Percentiles rank a stretch among this genome's conserved stretches.
phyloP scores from a whole-genome alignment of 2,329 filamentous ascomycete genomes.

The Westerdykella ornata region DNA sequence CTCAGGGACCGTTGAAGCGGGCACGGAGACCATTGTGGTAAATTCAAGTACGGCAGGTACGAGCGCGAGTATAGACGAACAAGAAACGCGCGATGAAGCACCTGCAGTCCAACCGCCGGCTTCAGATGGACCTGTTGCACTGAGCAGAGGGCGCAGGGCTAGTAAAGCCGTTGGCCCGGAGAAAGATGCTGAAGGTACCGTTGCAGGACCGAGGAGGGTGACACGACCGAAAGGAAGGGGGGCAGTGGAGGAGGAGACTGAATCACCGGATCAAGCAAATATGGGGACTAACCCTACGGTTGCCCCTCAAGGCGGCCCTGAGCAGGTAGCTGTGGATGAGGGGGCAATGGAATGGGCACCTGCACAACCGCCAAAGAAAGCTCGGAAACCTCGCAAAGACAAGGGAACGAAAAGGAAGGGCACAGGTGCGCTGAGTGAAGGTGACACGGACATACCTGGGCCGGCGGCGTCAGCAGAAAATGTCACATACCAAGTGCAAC shows the following conservation, averaged over 20 bases:
- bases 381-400: constrained; percentile 24
- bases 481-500: neutral
- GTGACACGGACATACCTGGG: constrained; percentile 7
- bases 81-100: too few relatives aligned
- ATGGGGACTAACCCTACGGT: too few relatives aligned
- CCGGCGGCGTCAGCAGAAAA: constrained; percentile 5
- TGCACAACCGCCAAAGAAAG: constrained; percentile 17
- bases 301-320: too few relatives aligned
- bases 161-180: neutral
- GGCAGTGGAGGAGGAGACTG: too few relatives aligned
- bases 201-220: neutral
- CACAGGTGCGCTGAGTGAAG: constrained; percentile 1
- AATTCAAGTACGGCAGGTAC: too few relatives aligned
- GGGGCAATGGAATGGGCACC: constrained; percentile 2
- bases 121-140: too few relatives aligned
- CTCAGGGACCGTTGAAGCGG: too few relatives aligned
- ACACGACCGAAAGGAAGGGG: neutral
- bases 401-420: constrained; percentile 13
- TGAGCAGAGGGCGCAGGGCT: too few relatives aligned
- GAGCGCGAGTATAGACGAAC: too few relatives aligned
- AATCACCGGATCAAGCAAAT: neutral
- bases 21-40: too few relatives aligned
- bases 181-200: neutral
- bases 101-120: too few relatives aligned
- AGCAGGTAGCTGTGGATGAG: constrained; percentile 8